These are phyloP conservation scores for Conidiobolus incongruus DNA, from an alignment of 371 early-diverging fungal genomes.

Conservation along the genomic window DNA sequence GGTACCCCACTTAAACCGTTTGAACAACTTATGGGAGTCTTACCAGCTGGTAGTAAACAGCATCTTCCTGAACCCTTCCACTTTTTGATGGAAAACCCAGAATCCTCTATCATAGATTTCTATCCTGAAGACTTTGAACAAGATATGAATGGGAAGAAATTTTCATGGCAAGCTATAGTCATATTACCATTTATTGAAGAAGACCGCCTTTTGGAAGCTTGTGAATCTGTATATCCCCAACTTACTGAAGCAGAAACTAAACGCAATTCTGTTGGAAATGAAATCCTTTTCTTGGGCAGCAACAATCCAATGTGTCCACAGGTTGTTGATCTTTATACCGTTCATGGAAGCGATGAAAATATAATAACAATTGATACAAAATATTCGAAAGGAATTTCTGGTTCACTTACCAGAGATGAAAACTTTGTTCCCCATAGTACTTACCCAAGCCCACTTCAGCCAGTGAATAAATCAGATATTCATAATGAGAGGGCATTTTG, in stretches of 20 bases:
- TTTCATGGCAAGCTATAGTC: constrained; percentile 94
- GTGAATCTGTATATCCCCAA: constrained; percentile 34
- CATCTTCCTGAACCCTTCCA: constrained; percentile 69
- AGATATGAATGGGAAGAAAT: constrained; percentile 96
- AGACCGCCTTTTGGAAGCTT: constrained; percentile 49
- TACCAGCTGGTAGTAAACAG: constrained; percentile 69
- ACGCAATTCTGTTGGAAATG: constrained; percentile 55
- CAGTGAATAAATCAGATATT: constrained; percentile 28
- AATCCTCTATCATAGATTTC: constrained; percentile 74
- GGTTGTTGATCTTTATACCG: constrained; percentile 6
- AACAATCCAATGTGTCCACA: constrained; percentile 35
- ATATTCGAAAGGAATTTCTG: constrained; percentile 29
- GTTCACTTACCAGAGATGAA: constrained; percentile 33
- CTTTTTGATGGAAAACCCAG: constrained; percentile 56
- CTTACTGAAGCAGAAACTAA: constrained; percentile 50
- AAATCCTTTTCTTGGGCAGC: constrained; percentile 42
- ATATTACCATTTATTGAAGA: constrained; percentile 91
- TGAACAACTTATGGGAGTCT: constrained; percentile 96
- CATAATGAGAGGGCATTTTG: constrained; percentile 23
- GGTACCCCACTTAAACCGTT: constrained; percentile 80
- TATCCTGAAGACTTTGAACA: constrained; percentile 83
- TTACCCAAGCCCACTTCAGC: constrained; percentile 34
- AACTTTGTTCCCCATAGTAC: constrained; percentile 47
- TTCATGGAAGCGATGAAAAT: no score
- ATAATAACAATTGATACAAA: constrained; percentile 23